Evolutionary conservation across 2,329 filamentous ascomycete genomes (phyloP), one percentile per base, ranked within the genome.

Genomic region (Arthrobotrys musiformis): DNA sequence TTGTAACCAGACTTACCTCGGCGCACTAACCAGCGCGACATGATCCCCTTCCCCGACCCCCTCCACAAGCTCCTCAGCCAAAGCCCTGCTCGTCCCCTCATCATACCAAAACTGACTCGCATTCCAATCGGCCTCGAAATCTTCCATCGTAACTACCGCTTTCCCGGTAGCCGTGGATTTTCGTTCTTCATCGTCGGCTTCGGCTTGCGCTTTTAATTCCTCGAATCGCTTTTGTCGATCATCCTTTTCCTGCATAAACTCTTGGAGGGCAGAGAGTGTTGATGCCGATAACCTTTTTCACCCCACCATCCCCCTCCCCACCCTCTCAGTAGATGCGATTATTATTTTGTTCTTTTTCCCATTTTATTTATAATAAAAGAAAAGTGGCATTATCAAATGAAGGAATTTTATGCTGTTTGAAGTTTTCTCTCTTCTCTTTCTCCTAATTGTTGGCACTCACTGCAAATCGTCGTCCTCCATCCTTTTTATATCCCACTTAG

Each of bases 61-160:
- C 3, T 88, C 85, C 0, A 94, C 86, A 35, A 95, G 85, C 81
- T 92, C 87, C 68, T 86, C 84, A 0, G 91, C 92, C 19, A 92
- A 83, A 4, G 86, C 81, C 1, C 83, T 86, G 0, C 92, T 92
- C 24, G 92, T 94, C 79, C 90, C 88, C 64, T 93, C 90, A 7
- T 89, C 89, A 82, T 93, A 93, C 92, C 92, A 95, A 81, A 95
- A 95, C 83, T 94, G 92, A 78, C 89, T 91, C 81, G 91, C 88
- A 81, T 94, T 92, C 92, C 92, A 95, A 83, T 94, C 90, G 83
- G 94, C 92, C 0, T 86, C 86, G 81, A 94, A 95, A 0, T 87
- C 85, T 30, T 91, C 89, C 88, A 94, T 94, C 44, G 84, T 87
- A 35, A 88, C 79, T 37, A 79, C 78, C 44, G 75, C 77, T 4